These are phyloP conservation scores for Rubia yunnanensis DNA, from an alignment of 257 asterid species.

Conservation along the genomic window DNA sequence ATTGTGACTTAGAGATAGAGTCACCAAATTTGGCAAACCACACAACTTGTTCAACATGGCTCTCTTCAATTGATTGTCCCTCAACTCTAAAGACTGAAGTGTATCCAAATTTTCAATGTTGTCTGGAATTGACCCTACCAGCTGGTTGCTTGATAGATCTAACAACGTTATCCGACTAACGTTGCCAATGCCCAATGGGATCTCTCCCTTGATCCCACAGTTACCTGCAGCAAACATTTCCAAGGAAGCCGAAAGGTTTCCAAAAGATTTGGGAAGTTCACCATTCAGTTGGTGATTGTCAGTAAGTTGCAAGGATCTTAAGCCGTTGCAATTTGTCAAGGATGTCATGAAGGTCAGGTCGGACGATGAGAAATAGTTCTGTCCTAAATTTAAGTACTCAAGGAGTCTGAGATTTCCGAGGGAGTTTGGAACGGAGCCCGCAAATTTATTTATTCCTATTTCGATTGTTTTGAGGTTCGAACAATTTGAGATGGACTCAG, in stretches of 20 bases:
- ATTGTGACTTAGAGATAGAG: conserved; percentile 9
- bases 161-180: conserved; percentile 8
- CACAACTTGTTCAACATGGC: neutral
- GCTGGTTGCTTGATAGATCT: neutral
- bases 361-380: conserved; percentile 17
- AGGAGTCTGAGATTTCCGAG: conserved; percentile 23
- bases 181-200: conserved; percentile 24
- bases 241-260: conserved; percentile 18
- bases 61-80: neutral
- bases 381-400: conserved; percentile 7
- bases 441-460: conserved; percentile 12
- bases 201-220: conserved; percentile 9
- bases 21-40: neutral
- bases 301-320: neutral
- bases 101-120: neutral
- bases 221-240: neutral
- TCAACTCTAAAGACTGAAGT: neutral
- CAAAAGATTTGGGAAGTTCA: conserved; percentile 17
- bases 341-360: conserved; percentile 10
- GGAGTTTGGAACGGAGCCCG: conserved; percentile 23
- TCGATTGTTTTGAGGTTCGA: conserved; percentile 10
- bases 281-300: conserved; percentile 14
- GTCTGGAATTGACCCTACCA: conserved; percentile 10
- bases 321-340: conserved; percentile 11
- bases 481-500: neutral